Evolutionary conservation across 192 early-diverging fungal species (phyloP).

Genomic region (Dissophora ornata): DNA sequence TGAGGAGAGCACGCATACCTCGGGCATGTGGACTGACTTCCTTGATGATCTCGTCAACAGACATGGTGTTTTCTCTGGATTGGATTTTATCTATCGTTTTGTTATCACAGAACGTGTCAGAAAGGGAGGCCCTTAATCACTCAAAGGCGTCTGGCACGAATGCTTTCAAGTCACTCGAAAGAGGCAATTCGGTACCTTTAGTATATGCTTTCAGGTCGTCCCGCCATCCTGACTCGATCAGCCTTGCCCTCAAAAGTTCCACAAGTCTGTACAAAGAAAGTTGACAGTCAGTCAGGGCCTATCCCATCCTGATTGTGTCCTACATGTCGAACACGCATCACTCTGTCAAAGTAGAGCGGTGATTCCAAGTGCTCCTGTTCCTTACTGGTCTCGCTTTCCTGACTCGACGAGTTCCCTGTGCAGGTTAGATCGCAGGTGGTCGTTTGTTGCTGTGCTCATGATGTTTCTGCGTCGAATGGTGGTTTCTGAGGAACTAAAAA

Average conservation of each 20-base stretch:
- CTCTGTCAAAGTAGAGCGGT: background rate
- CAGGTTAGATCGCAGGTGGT: constrained; percentile 41
- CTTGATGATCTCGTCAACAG: constrained; percentile 47
- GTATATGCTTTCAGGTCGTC: constrained; percentile 41
- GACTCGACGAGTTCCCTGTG: constrained; percentile 52
- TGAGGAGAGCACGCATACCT: constrained; percentile 12
- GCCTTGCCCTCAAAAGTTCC: constrained; percentile 28
- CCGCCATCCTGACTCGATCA: constrained; percentile 49
- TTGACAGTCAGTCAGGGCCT: background rate
- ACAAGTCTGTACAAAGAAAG: constrained; percentile 37
- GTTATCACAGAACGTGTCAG: background rate
- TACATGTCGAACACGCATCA: background rate
- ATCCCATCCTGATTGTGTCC: background rate
- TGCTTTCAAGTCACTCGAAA: no score
- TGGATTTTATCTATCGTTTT: constrained; percentile 30
- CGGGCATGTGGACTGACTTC: constrained; percentile 46
- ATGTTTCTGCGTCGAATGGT: background rate
- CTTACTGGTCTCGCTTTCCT: constrained; percentile 51
- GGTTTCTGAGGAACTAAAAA: background rate
- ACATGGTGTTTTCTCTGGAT: constrained; percentile 20
- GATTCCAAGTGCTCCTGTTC: background rate
- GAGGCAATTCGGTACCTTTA: constrained; percentile 32
- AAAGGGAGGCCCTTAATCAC: no score
- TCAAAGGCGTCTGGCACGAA: no score
- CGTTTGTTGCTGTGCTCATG: constrained; percentile 44